A percentile compares a stretch with the other conserved stretches of the same genome.
These are phyloP conservation scores for Gautieria morchelliformis DNA, from an alignment of 768 basidiomycete genomes.

Conservation along the genomic window DNA sequence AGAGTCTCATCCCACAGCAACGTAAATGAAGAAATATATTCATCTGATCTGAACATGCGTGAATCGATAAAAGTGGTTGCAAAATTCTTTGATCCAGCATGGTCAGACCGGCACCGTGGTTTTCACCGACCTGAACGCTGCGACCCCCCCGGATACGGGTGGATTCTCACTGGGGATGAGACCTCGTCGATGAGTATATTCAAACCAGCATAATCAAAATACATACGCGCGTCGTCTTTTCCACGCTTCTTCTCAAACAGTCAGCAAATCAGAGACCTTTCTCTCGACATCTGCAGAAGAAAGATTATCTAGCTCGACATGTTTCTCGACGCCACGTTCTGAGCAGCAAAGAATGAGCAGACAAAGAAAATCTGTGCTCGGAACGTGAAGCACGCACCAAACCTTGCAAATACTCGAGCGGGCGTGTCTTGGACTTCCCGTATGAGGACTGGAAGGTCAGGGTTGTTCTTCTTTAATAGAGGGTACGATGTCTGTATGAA, in stretches of 20 bases:
- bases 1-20: no score
- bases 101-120: no score
- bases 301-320: constrained; percentile 72
- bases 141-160: no score
- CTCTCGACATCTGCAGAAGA: constrained; percentile 61
- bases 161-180: no score
- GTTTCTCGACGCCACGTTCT: constrained; percentile 77
- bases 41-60: no score
- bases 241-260: constrained; percentile 7
- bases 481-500: constrained; percentile 72
- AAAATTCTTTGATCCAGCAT: no score
- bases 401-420: constrained; percentile 76
- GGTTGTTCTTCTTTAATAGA: constrained; percentile 70
- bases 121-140: no score
- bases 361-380: constrained; percentile 7
- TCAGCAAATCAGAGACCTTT: constrained; percentile 57
- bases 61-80: no score
- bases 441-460: constrained; percentile 76
- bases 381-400: constrained; percentile 47
- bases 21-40: no score
- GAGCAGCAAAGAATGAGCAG: constrained; percentile 9
- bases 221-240: background rate
- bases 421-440: constrained; percentile 73
- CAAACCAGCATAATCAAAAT: background rate
- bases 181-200: background rate